Evolutionary conservation across 1,284 basidiomycete genomes (phyloP), one percentile per base, ranked within the genome.

Genomic region (Papiliotrema terrestris): DNA sequence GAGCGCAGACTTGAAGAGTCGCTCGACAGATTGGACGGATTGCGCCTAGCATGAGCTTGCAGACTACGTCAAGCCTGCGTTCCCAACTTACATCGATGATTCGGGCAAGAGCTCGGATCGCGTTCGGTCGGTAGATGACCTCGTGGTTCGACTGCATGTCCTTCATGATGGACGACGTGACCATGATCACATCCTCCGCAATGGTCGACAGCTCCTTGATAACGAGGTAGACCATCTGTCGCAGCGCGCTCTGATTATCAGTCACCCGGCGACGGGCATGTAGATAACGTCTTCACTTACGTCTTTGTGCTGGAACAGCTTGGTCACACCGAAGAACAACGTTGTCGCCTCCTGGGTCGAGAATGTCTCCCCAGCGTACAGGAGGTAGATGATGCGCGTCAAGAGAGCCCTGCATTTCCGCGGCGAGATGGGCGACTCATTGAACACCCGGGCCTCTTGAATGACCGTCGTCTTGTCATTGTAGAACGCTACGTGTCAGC

Each of bases 141-240:
- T 98, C 96, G 50, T 93, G 88, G 75, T 98, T 98, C 50, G 94
- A 90, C 73, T 98, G 95, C 91, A 98, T 98, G 73, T 99, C 95
- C 82, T 98, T 98, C 94, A 98, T 98, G 78, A 99, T 98, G 72
- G 93, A 97, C 71, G 90, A 92, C 6, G 96, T 99, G 66, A 98
- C 94, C 93, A 99, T 99, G 71, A 99, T 97, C 38, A 98, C 91
- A 81, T 98, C 96, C 78, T 99, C 92, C 19, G 96, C 92, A n/a
- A 89, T 88, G 43, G 85, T 87, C 29, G 92, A 89, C 19, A 99
- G 84, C 78, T 99, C 96, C 80, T 98, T 99, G 81, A 99, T 97
- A 51, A 94, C 90, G 56, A 99, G 83, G 80, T 98, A 98, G 42
- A 98, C 95, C 82, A 95, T 95, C 79, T 99, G 96, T 61, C 96